These are phyloP conservation scores for Coccomyxa subellipsoidea DNA, from an alignment of 163 green algal genomes.

Conservation along the genomic window DNA sequence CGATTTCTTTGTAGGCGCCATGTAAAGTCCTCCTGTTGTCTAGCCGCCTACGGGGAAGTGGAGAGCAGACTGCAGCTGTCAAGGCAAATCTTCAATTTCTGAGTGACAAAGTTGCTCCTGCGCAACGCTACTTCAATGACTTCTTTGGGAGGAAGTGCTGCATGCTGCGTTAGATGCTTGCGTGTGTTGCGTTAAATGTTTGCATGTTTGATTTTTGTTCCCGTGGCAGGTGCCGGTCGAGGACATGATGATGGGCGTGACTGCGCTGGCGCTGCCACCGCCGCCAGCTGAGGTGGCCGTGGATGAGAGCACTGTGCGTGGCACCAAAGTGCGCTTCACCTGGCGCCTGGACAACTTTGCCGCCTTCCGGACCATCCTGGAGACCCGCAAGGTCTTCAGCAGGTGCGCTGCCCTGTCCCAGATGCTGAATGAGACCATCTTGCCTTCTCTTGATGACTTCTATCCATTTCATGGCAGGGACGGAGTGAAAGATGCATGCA, in stretches of 20 bases:
- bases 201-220: not conserved
- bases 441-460: too few species aligned
- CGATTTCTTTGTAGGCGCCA: too few species aligned
- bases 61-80: too few species aligned
- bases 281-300: not conserved
- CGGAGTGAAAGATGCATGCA: too few species aligned
- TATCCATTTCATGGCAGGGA: too few species aligned
- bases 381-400: constrained; percentile 76
- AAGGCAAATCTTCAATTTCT: too few species aligned
- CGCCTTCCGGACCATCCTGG: constrained; percentile 72
- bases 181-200: too few species aligned
- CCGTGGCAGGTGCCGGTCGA: not conserved
- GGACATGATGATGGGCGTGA: constrained; percentile 8
- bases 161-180: not conserved
- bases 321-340: constrained; percentile 36
- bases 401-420: constrained; percentile 27
- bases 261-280: not conserved
- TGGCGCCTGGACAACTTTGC: constrained; percentile 75
- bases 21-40: too few species aligned
- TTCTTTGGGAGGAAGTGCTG: not conserved
- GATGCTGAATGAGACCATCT: too few species aligned
- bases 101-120: not conserved
- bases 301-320: not conserved
- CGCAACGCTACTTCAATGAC: not conserved
- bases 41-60: too few species aligned